Conservation (phyloP, 23 red algal species). For the Gracilaria caudata region DNA sequence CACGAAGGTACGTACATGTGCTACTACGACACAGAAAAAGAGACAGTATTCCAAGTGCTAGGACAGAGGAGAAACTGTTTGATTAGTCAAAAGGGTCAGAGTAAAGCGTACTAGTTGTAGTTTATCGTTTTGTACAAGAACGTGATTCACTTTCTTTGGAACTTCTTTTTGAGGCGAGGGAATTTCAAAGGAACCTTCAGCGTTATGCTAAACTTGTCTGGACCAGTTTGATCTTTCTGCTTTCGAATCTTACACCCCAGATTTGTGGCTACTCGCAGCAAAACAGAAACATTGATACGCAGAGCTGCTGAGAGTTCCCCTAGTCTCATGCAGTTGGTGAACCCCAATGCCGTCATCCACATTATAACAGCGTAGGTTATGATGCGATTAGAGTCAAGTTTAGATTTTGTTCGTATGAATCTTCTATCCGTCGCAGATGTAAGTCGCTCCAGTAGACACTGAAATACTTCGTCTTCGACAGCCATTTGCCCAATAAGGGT, state of each 20-base stretch:
- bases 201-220: slow-evolving; percentile 24
- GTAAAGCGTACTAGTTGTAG: no score
- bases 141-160: not conserved
- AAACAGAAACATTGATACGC: not conserved
- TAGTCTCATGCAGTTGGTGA: slow-evolving; percentile 46
- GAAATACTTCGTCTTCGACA: slow-evolving; percentile 42
- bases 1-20: no score
- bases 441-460: slow-evolving; percentile 21
- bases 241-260: slow-evolving; percentile 53
- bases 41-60: no score
- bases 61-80: no score
- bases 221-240: slow-evolving; percentile 24
- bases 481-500: slow-evolving; percentile 26
- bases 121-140: not conserved
- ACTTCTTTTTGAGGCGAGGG: slow-evolving; percentile 34
- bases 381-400: slow-evolving; percentile 9
- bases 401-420: slow-evolving; percentile 18
- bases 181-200: slow-evolving; percentile 45
- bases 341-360: slow-evolving; percentile 57
- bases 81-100: no score
- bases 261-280: slow-evolving; percentile 28
- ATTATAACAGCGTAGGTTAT: slow-evolving; percentile 43
- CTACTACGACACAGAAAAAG: no score
- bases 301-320: slow-evolving; percentile 41
- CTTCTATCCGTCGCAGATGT: slow-evolving; percentile 17